Base-by-base conservation (phyloP, 106 monocot species). In the Dendrobium nobile region DNA sequence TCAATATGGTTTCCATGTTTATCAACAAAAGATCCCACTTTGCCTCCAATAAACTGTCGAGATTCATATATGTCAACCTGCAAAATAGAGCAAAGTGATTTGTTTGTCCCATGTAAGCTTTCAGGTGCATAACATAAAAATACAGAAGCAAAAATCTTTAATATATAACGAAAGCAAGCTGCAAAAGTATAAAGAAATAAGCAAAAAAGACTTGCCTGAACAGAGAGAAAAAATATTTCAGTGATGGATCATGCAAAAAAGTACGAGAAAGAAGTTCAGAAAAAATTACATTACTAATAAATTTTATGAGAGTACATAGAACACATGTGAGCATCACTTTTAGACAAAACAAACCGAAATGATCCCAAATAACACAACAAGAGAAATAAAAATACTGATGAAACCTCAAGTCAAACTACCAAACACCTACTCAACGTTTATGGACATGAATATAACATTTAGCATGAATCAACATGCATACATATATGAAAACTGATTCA, bases 1-100 rank as follows among this genome's bases (percentile, higher is more conserved):
- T 97, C 97, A 77, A 97, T 88, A 85, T 97, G 97, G 79, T 97
- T 97, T 61, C 94, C 97, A 54, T 77, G 77, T 80, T 90, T 97
- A 82, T 97, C 97, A 65, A 97, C 90, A 85, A 91, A 97, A 13
- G 97, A 97, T 47, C 92, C 97, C 11, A 97, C 97, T 89, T 97
- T 97, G 22, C 97, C 97, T 27, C 97, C 97, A 85, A 97, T 94
- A 67, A 97, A 97, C 67, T 77, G 79, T 15, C 97, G 64, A 19
- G 90, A 91, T 47, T 97, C 97, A 88, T 97, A 97, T 79, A 97
- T 90, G 59, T 97, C 94, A 78, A 97, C 97, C 96, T 97, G 89
- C 33, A 84, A 56, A 81, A 78, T 78, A 59, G 85, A 64, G 51
- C 77, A 68, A 82, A 51, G 40, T 37, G 51, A 51, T 44, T 42